Percentiles rank a stretch among this genome's conserved stretches.
Evolutionary conservation across 345 rosid genomes (phyloP).

Genomic region (Ricinus communis): DNA sequence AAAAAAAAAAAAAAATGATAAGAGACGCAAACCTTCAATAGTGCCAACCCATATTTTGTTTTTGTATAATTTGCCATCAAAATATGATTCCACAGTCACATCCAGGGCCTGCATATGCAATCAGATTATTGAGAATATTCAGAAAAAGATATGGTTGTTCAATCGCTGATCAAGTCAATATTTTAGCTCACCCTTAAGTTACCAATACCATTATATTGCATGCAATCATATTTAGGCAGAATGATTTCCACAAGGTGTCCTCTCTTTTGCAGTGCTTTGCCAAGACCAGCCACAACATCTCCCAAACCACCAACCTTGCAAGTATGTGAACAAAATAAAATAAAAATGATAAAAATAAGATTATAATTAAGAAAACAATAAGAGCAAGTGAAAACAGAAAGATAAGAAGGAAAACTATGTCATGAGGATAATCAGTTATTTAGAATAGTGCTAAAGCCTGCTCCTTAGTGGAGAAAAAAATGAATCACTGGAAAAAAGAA

Average conservation of each 20-base stretch:
- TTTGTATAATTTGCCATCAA: constrained; percentile 77
- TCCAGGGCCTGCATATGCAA: constrained; percentile 68
- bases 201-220: constrained; percentile 68
- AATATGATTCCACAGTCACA: constrained; percentile 76
- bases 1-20: constrained; percentile 12
- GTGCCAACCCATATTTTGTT: constrained; percentile 94
- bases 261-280: constrained; percentile 89
- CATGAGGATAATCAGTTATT: too few species aligned
- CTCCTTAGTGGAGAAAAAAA: background rate
- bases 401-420: background rate
- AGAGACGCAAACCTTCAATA: constrained; percentile 61
- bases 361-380: background rate
- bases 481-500: background rate
- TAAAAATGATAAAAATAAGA: background rate
- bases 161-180: constrained; percentile 7
- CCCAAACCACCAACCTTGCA: constrained; percentile 98
- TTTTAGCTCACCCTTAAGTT: constrained; percentile 65
- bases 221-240: constrained; percentile 95
- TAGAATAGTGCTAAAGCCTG: background rate
- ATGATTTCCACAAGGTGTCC: constrained; percentile 93
- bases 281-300: constrained; percentile 92
- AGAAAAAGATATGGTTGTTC: constrained; percentile 1
- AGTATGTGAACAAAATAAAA: background rate
- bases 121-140: constrained; percentile 15
- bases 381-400: background rate